phyloP scores from a whole-genome alignment of 495 filamentous ascomycete genomes.

The Delitschia confertaspora region DNA sequence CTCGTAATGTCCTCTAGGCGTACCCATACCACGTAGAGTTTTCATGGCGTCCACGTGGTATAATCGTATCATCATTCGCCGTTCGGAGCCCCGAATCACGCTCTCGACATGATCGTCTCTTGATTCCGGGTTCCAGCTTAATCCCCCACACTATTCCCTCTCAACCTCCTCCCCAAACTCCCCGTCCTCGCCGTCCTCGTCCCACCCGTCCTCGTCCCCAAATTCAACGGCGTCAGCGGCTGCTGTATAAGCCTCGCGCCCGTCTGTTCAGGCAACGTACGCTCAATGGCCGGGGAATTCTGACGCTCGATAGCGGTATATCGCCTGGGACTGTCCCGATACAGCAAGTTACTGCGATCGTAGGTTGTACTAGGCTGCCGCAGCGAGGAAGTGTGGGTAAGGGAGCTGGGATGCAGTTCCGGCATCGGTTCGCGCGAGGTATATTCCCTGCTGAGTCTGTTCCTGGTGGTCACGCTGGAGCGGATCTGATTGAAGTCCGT shows the following conservation, averaged over 20 bases:
- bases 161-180: conserved; percentile 15
- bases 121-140: no score
- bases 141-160: conserved; percentile 17
- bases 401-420: conserved; percentile 21
- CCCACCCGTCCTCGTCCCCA: not conserved
- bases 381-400: conserved; percentile 10
- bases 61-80: no score
- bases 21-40: no score
- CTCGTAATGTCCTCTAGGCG: no score
- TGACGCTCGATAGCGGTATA: conserved; percentile 20
- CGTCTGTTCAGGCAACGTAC: conserved; percentile 5
- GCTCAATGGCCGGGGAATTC: conserved; percentile 13
- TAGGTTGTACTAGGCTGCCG: conserved; percentile 16
- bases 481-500: conserved; percentile 35
- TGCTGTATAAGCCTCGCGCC: not conserved
- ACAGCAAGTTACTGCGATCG: conserved; percentile 4
- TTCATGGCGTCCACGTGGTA: no score
- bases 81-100: no score
- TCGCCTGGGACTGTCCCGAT: conserved; percentile 11
- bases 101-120: no score
- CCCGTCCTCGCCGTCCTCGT: conserved; percentile 4
- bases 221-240: conserved; percentile 6
- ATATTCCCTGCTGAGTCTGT: conserved; percentile 40
- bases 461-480: conserved; percentile 28
- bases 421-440: conserved; percentile 35